Conservation (phyloP, 805 yeast species). For the Metschnikowia chrysomelidarum region DNA sequence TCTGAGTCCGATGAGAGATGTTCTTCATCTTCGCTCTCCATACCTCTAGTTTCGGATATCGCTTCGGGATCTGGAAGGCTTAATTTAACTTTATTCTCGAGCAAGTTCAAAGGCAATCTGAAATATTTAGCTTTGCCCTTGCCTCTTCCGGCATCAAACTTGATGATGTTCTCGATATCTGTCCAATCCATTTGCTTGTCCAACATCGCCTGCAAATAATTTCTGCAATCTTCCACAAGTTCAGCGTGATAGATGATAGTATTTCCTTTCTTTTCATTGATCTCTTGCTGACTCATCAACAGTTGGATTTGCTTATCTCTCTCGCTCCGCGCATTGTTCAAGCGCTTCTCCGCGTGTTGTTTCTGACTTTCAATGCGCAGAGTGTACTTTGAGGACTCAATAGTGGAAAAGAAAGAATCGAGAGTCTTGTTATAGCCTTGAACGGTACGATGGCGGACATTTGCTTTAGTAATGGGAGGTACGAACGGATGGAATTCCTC, state of each 20-base stretch:
- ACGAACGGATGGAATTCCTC: constrained; percentile 72
- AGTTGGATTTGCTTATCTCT: constrained; percentile 67
- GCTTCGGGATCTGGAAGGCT: constrained; percentile 49
- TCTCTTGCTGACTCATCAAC: constrained; percentile 58
- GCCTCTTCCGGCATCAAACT: constrained; percentile 64
- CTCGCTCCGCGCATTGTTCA: constrained; percentile 73
- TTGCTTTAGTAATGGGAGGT: constrained; percentile 40
- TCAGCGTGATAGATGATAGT: constrained; percentile 68
- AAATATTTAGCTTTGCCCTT: constrained; percentile 64
- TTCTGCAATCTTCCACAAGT: constrained; percentile 67
- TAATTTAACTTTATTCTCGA: constrained; percentile 63
- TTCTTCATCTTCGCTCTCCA: constrained; percentile 14
- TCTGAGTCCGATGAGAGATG: constrained; percentile 25
- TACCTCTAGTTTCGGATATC: constrained; percentile 17
- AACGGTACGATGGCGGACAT: constrained; percentile 41
- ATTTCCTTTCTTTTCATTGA: constrained; percentile 68
- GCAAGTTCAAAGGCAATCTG: constrained; percentile 64
- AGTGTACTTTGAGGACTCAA: constrained; percentile 78
- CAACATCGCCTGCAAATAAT: constrained; percentile 61
- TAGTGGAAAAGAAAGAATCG: constrained; percentile 79
- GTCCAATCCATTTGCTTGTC: constrained; percentile 94
- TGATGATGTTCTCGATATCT: constrained; percentile 73
- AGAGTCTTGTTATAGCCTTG: constrained; percentile 77
- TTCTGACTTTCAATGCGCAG: constrained; percentile 74
- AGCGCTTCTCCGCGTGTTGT: constrained; percentile 67